Evolutionary conservation across 176 grass and related monocot genomes (phyloP).

Genomic region (Eremochloa ophiuroides): DNA sequence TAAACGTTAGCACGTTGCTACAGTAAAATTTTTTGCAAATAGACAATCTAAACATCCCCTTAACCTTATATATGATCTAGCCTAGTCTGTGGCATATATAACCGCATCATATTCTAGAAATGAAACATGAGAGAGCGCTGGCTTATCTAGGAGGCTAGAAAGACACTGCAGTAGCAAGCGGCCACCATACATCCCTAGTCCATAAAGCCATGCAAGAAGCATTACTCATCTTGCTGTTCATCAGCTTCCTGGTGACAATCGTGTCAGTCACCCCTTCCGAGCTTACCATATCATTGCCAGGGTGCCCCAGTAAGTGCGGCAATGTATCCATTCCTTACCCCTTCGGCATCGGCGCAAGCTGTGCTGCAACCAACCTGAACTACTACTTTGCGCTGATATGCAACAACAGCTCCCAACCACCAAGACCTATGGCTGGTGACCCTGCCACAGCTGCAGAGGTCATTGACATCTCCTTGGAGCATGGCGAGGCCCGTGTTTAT

Average conservation of each 20-base stretch:
- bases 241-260: background rate
- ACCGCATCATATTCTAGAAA: too few species aligned
- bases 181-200: too few species aligned
- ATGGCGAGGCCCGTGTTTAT: background rate
- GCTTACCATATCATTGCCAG: slow-evolving; percentile 8
- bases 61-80: too few species aligned
- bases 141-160: too few species aligned
- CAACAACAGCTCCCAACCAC: slow-evolving; percentile 16
- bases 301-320: slow-evolving; percentile 35
- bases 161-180: too few species aligned
- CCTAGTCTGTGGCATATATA: too few species aligned
- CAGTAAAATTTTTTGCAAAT: too few species aligned
- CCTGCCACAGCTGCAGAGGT: rapidly evolving
- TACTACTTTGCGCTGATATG: slow-evolving; percentile 9
- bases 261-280: background rate
- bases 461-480: slow-evolving; percentile 26
- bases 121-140: too few species aligned
- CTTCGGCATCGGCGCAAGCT: slow-evolving; percentile 18
- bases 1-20: too few species aligned
- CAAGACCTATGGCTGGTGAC: background rate
- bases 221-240: background rate
- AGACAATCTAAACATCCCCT: too few species aligned
- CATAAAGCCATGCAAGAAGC: slow-evolving; percentile 24
- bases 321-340: slow-evolving; percentile 36
- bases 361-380: slow-evolving; percentile 2